Conservation (phyloP, 352 stramenopile species). For the Phytophthora podocarpi region DNA sequence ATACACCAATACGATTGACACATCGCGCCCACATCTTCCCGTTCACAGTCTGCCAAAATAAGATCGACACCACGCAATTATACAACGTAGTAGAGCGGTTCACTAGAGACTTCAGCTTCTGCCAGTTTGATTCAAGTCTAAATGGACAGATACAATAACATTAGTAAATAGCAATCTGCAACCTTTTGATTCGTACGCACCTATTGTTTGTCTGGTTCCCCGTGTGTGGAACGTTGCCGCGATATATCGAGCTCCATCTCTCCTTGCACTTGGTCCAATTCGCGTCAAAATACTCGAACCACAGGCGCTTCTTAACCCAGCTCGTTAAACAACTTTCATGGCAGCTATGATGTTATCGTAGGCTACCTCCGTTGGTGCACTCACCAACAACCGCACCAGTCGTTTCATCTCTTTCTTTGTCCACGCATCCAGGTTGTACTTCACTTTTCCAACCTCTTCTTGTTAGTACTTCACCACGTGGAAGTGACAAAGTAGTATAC, state of each 20-base stretch:
- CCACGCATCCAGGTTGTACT: neutral
- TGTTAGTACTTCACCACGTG: slow-evolving; percentile 18
- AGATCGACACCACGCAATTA: neutral
- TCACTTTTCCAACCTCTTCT: neutral
- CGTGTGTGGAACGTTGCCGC: slow-evolving; percentile 4
- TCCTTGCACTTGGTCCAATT: slow-evolving; percentile 15
- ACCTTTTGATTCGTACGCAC: too few relatives aligned
- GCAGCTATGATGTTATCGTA: slow-evolving; percentile 17
- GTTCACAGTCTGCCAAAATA: slow-evolving; percentile 9
- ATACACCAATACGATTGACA: slow-evolving; percentile 4
- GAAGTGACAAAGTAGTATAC: slow-evolving; percentile 15
- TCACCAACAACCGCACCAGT: slow-evolving; percentile 5
- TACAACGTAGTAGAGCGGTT: too few relatives aligned
- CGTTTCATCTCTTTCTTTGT: slow-evolving; percentile 12
- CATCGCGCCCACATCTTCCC: neutral
- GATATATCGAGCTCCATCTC: slow-evolving; percentile 3
- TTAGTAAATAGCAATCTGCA: too few relatives aligned
- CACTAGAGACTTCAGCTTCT: too few relatives aligned
- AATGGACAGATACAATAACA: too few relatives aligned
- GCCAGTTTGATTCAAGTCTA: too few relatives aligned
- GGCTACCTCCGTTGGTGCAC: neutral
- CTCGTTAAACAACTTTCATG: slow-evolving; percentile 15
- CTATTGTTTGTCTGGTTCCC: slow-evolving; percentile 11
- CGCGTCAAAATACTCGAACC: slow-evolving; percentile 3
- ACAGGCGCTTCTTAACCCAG: neutral